These are phyloP conservation scores for Cyclotella choctawhatcheeana DNA, from an alignment of 108 stramenopile genomes.

Conservation along the genomic window DNA sequence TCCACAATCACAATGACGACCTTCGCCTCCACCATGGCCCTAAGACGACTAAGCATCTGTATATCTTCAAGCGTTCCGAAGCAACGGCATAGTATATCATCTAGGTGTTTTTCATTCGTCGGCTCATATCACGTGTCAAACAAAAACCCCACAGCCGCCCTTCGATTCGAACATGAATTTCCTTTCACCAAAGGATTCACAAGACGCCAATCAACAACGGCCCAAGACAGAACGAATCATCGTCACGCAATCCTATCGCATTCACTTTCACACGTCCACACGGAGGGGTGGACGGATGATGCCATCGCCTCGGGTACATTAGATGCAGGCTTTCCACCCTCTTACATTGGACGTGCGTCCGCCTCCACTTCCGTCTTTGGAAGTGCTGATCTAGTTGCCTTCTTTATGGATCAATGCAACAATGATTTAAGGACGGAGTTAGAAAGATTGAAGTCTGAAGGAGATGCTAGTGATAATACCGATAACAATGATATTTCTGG, in stretches of 20 bases:
- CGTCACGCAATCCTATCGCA: constrained; percentile 42
- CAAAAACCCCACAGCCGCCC: too few relatives aligned
- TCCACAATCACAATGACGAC: too few relatives aligned
- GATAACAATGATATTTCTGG: constrained; percentile 13
- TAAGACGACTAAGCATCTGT: too few relatives aligned
- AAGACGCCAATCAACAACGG: constrained; percentile 3
- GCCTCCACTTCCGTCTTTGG: constrained; percentile 45
- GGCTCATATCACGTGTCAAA: background rate
- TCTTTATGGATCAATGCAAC: constrained; percentile 84
- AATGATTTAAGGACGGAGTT: constrained; percentile 52
- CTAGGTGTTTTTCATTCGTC: background rate
- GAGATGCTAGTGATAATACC: background rate
- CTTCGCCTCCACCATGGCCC: too few relatives aligned
- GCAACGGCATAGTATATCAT: background rate
- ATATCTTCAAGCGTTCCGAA: background rate
- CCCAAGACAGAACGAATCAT: constrained; percentile 1
- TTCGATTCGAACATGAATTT: too few relatives aligned
- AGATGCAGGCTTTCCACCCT: constrained; percentile 57
- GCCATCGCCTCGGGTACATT: constrained; percentile 71
- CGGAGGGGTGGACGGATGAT: constrained; percentile 85
- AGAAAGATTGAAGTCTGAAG: constrained; percentile 10
- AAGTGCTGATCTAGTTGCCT: constrained; percentile 70
- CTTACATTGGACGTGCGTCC: constrained; percentile 64
- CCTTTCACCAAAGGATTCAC: background rate
- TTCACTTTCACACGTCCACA: constrained; percentile 64